Base-by-base conservation (phyloP, 352 stramenopile genomes). In the Halophytophthora batemanensis region DNA sequence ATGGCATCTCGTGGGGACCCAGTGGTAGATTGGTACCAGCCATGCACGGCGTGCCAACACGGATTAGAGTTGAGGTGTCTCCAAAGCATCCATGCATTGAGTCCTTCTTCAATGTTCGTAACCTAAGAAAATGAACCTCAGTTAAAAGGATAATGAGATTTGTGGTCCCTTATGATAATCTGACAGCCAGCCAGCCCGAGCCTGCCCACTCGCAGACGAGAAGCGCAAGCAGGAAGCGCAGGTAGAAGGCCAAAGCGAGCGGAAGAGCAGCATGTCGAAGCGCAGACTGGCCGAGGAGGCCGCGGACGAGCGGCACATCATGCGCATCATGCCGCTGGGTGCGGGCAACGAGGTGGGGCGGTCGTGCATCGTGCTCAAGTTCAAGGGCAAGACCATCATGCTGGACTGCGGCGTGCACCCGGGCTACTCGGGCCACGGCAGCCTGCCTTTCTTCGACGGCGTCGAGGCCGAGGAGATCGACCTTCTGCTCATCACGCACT, bases 301-400 rank as follows among this genome's bases (percentile, higher is more conserved):
- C 25, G 77, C 64, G 19, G 84, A 95, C 58, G 84, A 93, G 77
- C 84, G 85, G 56, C 82, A 95, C 64, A 77, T 93, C 52, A 95
- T 98, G 83, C 80, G 80, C 63, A 93, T 98, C 64, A 97, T 94
- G 77, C 93, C 94, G 4, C 83, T 99, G 37, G 97, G 97, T 14
- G 94, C 96, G 5, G 98, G 97, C 42, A 98, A 99, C 64, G 98
- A 99, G 67, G 98, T 99, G 7, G 98, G 98, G 11, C 83, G 98
- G 36, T 99, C 96, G n/a, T 99, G 98, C 73, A 98, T 99, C 69
- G 84, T 99, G 56, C 77, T 99, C 29, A 97, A 98, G 74, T 99
- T 99, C 85, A 97, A 98, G 61, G 95, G 95, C 50, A 98, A 98
- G 75, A 99, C 90, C 17, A 97, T 99, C 63, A 91, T 99, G 79